Evolutionary conservation across 306 rosid genomes (phyloP).

Genomic region (Inga oerstediana): DNA sequence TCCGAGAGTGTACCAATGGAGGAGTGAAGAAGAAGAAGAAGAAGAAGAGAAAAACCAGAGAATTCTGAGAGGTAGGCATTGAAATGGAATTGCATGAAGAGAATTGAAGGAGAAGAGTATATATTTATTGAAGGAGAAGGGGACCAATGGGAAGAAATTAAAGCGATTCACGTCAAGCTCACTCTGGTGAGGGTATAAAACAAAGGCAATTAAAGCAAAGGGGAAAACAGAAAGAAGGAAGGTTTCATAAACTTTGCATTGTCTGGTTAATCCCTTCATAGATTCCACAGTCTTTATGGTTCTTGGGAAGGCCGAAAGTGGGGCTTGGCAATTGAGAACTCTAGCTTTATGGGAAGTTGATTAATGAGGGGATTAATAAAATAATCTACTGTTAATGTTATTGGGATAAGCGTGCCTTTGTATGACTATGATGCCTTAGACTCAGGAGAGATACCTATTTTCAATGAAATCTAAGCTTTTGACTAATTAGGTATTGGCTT

Average conservation of each 20-base stretch:
- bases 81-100: not conserved
- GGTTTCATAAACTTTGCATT: conserved; percentile 32
- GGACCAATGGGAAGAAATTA: conserved; percentile 4
- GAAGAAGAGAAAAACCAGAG: not conserved
- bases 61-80: conserved; percentile 22
- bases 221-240: conserved; percentile 11
- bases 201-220: conserved; percentile 1
- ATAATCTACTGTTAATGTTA: not conserved
- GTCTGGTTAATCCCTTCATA: not conserved
- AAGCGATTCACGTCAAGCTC: conserved; percentile 48
- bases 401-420: not conserved
- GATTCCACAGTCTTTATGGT: not conserved
- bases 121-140: conserved; percentile 29
- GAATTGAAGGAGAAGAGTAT: not conserved
- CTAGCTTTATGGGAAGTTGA: conserved; percentile 10
- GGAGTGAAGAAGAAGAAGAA: conserved; percentile 14
- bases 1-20: conserved; percentile 34
- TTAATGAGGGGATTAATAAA: not conserved
- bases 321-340: not conserved
- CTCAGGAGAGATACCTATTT: too few species aligned
- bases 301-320: conserved; percentile 19
- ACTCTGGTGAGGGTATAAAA: conserved; percentile 11
- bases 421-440: not conserved
- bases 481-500: too few species aligned
- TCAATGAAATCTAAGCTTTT: too few species aligned